phyloP scores from a whole-genome alignment of 805 yeast species.

The Wickerhamiella azymoides region DNA sequence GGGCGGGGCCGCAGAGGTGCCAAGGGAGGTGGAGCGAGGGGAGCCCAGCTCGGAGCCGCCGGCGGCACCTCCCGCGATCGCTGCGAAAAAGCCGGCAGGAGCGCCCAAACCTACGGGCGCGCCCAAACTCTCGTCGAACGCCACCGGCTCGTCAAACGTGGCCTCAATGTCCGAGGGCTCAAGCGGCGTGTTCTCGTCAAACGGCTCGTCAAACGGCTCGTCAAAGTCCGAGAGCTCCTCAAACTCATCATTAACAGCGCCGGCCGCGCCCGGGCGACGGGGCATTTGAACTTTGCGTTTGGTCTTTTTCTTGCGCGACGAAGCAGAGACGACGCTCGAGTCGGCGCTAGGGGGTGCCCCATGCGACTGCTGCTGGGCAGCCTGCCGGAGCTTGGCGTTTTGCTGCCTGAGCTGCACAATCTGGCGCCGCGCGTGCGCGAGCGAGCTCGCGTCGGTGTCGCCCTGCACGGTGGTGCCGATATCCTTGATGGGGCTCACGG shows the following conservation, averaged over 20 bases:
- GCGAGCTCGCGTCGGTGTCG: neutral
- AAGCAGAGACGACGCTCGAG: neutral
- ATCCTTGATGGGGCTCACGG: constrained; percentile 5
- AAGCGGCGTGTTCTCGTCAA: neutral
- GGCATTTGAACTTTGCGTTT: neutral
- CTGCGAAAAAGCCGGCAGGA: no score
- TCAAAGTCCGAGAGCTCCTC: constrained; percentile 3
- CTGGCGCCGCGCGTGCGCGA: constrained; percentile 4
- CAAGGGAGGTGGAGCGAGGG: no score
- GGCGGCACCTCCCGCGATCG: no score
- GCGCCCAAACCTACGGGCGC: no score
- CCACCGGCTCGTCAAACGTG: neutral
- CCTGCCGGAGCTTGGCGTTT: neutral
- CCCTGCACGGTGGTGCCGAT: constrained; percentile 1
- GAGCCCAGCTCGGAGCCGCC: no score
- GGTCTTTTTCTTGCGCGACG: neutral
- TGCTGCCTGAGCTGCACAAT: neutral
- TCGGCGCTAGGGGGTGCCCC: no score
- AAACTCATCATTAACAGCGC: neutral
- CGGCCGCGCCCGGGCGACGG: neutral
- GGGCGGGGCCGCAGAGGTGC: no score
- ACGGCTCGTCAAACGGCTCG: neutral
- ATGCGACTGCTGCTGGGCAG: neutral
- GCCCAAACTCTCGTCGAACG: no score
- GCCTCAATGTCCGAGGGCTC: neutral